Evolutionary conservation across 805 yeast species (phyloP), one percentile per base, ranked within the genome.

Genomic region (Wickerhamiella dianesei): DNA sequence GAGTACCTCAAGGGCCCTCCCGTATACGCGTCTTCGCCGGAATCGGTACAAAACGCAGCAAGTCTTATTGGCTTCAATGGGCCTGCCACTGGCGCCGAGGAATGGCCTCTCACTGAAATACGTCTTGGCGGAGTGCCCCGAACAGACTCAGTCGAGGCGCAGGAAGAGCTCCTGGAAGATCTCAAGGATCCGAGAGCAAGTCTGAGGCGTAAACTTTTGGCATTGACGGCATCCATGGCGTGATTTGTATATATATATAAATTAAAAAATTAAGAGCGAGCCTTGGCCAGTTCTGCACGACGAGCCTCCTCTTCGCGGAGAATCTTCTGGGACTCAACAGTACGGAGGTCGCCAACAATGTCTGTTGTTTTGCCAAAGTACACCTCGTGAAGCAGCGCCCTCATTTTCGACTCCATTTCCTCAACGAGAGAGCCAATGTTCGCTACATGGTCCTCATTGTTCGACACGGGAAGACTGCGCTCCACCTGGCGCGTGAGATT

Each of bases 331-430:
- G 63, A 56, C 37, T 66, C 54, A 54, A 67, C 57, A 40, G 64
- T 73, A 60, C 86, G 73, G 37, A 80, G 66, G 54, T 81, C 87
- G 21, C 82, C 80, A 41, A 88, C 70, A 44, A 92, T 80, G 59
- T 89, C 96, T 59, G 84, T 79, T 17, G 95, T 84, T 68, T 89
- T 89, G 57, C 94, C 96, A 60, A 89, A 89, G 63, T 89, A 89
- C 21, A 89, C 96, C 53, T 86, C 95, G 63, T 89, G 95, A 53
- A 89, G 71, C 69, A 83, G 69, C 56, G 83, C 84, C 64, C 98
- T 76, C 67, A 89, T 69, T 61, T 82, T 85, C 50, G 81, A 78
- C 66, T 89, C 98, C 40, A 84, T 73, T 51, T 85, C 95, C 64
- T 89, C 98, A 13, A 92, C 75, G 52, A 87, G 63, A 2, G 82